Evolutionary conservation across 306 rosid genomes (phyloP), one percentile per base, ranked within the genome.

Genomic region (Fragaria nilgerrensis): DNA sequence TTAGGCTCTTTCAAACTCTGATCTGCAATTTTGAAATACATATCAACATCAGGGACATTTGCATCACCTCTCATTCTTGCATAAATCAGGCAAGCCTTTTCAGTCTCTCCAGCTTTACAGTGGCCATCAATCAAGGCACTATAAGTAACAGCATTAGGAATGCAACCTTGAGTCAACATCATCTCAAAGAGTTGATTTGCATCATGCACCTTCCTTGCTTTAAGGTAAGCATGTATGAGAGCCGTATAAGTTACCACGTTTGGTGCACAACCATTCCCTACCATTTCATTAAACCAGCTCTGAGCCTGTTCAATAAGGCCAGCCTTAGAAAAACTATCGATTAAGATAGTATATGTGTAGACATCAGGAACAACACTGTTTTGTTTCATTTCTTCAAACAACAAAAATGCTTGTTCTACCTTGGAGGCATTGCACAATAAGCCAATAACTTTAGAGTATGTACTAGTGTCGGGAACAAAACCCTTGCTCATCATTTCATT

Each of bases 211-310:
- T 86, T 89, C 73, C 87, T 89, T 67, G 96, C 91, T 87, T 90
- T 93, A 62, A 93, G 87, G 83, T 87, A 90, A 29, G 96, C 92
- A 79, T 93, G 97, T 75, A 93, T 85, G 50, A 93, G 94, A 77
- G 96, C 78, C 72, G 97, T 93, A 80, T 89, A 93, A 64, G 97
- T 90, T 82, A 93, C 97, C 74, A 93, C 96, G 74, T 89, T 93
- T 39, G 97, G 92, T 19, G 75, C 66, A 77, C 96, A 93, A 25
- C 96, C 97, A 77, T 87, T 88, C 65, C 85, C 76, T 73, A 78
- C 76, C 97, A 90, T 93, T 85, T 93, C 97, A 58, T 84, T 84
- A 72, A 89, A 87, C 96, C 96, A 93, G 72, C 86, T 87, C 69
- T 78, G 85, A 78, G 97, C 96, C 79, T 90, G 97, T 77, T 90